Base-by-base conservation (phyloP, 768 basidiomycete genomes). In the Hydnum rufescens region DNA sequence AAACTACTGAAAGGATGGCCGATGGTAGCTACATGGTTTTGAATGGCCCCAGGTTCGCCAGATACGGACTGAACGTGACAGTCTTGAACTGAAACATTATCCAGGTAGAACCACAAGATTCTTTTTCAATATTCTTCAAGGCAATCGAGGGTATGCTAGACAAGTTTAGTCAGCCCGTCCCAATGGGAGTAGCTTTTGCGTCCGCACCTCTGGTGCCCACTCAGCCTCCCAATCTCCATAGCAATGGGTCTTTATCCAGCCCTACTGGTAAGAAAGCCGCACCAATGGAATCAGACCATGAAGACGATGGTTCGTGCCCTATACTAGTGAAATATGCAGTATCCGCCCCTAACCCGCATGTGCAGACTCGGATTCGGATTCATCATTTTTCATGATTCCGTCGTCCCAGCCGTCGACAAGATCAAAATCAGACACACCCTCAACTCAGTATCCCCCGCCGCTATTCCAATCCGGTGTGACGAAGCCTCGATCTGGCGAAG, bases 11-110 rank as follows among this genome's bases (percentile, higher is more conserved):
- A 57, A 74, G 75, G 55, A 74, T 78, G 1, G 81, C 82, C 1
- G 86, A 87, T 46, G 86, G 88, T 61, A 88, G 86, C 0, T 89
- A 88, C 59, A 86, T 89, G 85, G 70, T 89, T 69, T 88, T 2
- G 83, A 82, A n/a, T n/a, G n/a, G n/a, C n/a, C n/a, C n/a, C n/a
- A 18, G 84, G 86, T 62, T 73, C 77, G 58, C 82, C 84, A 60
- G 59, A 76, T 32, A 16, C 26, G 13, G 8, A 13, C 26, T 25
- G 44, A 13, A 28, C 26, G 44, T 50, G 16, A 8, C 44, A 47
- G 8, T 47, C 44, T 8, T 25, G 26, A 13, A 30, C 1, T 50
- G 6, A 18, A 6, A 30, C 8, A 50, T 31, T 50, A 13, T 44
- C 8, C 46, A 82, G 81, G 78, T 78, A 54, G 86, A 89, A 60